phyloP scores from a whole-genome alignment of 2,329 filamentous ascomycete genomes.

The Aspergillus sp. region DNA sequence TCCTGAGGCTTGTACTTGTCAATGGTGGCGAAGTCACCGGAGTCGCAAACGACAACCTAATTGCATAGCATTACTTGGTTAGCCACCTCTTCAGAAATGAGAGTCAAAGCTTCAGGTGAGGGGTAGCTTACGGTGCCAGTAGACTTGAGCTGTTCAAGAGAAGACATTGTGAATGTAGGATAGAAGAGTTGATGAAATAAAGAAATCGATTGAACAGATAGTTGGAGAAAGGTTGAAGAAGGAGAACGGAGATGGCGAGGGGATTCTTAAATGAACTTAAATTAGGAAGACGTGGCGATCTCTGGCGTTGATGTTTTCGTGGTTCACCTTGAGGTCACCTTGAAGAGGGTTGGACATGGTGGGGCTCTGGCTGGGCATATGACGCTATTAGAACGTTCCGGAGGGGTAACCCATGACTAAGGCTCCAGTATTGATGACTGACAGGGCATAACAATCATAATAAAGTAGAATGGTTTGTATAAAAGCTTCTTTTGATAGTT shows the following conservation, averaged over 20 bases:
- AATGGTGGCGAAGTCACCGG: conserved; percentile 87
- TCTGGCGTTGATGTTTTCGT: conserved; percentile 3
- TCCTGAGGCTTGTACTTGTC: conserved; percentile 99
- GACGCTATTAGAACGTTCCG: conserved; percentile 5
- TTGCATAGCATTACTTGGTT: conserved; percentile 15
- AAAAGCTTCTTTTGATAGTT: background rate
- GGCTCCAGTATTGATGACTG: background rate
- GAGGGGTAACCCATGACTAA: conserved; percentile 8
- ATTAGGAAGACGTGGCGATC: conserved; percentile 7
- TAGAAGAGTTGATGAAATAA: conserved; percentile 8
- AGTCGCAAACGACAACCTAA: conserved; percentile 94
- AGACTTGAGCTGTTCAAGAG: conserved; percentile 96
- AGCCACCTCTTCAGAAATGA: conserved; percentile 1
- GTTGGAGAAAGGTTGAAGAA: background rate
- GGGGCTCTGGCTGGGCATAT: conserved; percentile 1
- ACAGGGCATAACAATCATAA: background rate
- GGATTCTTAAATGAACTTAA: conserved; percentile 6
- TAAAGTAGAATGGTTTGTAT: background rate
- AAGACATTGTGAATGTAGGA: conserved; percentile 64
- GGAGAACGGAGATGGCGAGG: background rate
- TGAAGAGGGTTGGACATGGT: background rate
- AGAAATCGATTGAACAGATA: background rate
- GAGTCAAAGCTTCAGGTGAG: background rate
- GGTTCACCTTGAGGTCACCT: conserved; percentile 5
- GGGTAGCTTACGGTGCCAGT: conserved; percentile 79